Evolutionary conservation across 345 rosid species (phyloP).

Genomic region (Rhodamnia argentea): DNA sequence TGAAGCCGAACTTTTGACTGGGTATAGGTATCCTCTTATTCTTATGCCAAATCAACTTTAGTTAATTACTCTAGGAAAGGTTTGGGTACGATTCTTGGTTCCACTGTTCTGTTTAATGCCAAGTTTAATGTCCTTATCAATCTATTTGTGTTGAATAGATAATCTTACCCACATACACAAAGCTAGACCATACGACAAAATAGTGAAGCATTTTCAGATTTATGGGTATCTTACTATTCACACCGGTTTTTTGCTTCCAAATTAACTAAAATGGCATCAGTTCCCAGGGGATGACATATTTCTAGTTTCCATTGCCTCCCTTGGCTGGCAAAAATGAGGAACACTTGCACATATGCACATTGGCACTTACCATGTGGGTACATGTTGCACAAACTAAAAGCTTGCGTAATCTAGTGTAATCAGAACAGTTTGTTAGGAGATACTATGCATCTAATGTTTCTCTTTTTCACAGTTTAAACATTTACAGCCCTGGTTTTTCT

Average conservation of each 20-base stretch:
- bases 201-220: background rate
- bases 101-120: background rate
- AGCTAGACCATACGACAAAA: background rate
- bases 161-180: background rate
- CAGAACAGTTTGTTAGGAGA: background rate
- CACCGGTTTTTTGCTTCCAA: background rate
- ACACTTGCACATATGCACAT: background rate
- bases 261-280: background rate
- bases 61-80: background rate
- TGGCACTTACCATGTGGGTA: background rate
- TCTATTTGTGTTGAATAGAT: background rate
- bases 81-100: background rate
- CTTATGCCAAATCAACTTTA: background rate
- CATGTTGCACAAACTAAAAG: background rate
- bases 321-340: background rate
- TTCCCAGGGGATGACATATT: background rate
- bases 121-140: background rate
- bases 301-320: background rate
- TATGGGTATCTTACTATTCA: background rate
- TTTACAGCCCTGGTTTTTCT: background rate
- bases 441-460: background rate
- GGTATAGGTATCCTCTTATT: slow-evolving; percentile 44
- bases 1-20: slow-evolving; percentile 93
- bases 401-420: background rate
- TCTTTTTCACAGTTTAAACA: background rate